Conservation (phyloP, 2,329 filamentous ascomycete genomes). For the Trichoderma pleuroti region DNA sequence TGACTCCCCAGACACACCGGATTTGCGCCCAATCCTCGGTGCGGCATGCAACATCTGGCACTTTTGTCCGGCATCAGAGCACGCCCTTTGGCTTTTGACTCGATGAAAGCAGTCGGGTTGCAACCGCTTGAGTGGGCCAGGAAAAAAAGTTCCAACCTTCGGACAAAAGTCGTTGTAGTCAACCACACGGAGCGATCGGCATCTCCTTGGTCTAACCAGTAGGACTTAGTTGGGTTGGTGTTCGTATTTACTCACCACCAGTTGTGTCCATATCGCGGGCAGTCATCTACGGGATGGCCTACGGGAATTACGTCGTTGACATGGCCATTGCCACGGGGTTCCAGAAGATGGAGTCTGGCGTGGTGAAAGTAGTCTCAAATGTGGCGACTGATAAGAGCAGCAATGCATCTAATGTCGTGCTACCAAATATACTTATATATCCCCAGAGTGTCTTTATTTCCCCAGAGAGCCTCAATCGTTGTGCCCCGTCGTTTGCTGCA, state of each 20-base stretch:
- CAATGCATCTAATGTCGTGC: neutral
- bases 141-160: neutral
- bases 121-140: neutral
- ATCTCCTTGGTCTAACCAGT: neutral
- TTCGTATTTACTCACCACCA: neutral
- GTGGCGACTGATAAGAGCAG: neutral
- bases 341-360: neutral
- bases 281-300: neutral
- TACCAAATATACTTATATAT: neutral
- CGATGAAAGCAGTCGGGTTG: neutral
- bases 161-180: neutral
- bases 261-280: neutral
- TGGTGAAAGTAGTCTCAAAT: neutral
- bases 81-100: neutral
- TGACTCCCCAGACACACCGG: neutral
- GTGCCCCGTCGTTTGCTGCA: neutral
- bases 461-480: neutral
- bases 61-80: neutral
- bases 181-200: neutral
- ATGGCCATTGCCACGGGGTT: neutral
- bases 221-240: neutral
- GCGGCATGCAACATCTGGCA: neutral
- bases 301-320: neutral
- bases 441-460: neutral
- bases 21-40: neutral